Percentiles rank a stretch among this genome's conserved stretches.
These are phyloP conservation scores for Colletotrichum sp. DNA, from an alignment of 2,329 filamentous ascomycete species.

Conservation along the genomic window DNA sequence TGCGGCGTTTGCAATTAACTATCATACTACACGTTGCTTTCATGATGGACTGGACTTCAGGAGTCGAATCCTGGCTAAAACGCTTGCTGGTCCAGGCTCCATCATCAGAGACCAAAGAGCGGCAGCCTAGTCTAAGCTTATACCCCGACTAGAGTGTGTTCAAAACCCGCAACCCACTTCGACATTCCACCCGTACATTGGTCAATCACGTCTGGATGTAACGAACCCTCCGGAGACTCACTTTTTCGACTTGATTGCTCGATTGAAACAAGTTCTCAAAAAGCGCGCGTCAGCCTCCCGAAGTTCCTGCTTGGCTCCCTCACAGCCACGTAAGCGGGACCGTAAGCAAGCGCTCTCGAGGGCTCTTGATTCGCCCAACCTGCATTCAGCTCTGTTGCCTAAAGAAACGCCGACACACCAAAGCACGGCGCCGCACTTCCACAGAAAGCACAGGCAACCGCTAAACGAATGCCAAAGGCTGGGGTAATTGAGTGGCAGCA, in stretches of 20 bases:
- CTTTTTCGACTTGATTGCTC: neutral
- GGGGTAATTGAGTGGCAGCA: neutral
- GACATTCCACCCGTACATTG: neutral
- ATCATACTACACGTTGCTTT: neutral
- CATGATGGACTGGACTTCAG: neutral
- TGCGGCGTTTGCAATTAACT: neutral
- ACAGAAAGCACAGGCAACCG: neutral
- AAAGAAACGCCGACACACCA: neutral
- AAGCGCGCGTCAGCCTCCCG: neutral
- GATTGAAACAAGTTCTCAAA: neutral
- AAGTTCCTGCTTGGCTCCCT: constrained; percentile 1
- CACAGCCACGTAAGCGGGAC: constrained; percentile 13
- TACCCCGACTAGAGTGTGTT: neutral
- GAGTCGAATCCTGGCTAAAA: neutral
- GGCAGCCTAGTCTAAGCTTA: neutral
- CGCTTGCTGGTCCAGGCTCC: neutral
- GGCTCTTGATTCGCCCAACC: neutral
- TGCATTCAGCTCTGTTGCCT: constrained; percentile 11
- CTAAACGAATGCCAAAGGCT: neutral
- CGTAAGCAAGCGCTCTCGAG: constrained; percentile 1
- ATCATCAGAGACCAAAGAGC: neutral
- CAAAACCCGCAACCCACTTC: neutral
- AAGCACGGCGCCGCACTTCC: neutral
- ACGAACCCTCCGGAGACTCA: neutral
- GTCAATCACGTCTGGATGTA: neutral